Base-by-base conservation (phyloP, 495 filamentous ascomycete species). In the Aspergillus saccharolyticus region DNA sequence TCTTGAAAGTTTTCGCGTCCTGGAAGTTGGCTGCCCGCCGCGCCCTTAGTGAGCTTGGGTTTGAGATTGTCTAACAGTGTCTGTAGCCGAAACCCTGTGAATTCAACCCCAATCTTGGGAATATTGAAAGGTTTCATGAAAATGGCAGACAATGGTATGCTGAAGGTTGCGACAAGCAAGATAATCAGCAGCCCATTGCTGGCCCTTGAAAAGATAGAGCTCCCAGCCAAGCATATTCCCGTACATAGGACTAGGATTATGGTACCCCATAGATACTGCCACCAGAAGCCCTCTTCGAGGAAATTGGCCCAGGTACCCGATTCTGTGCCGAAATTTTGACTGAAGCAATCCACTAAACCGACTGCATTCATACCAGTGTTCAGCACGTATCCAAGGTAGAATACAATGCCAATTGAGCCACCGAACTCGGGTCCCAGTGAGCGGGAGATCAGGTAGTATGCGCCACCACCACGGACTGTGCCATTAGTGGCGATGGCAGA, bases 331-430 rank as follows among this genome's bases (percentile, higher is more conserved):
- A 93, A 84, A 58, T 94, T 93, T 55, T 91, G 78, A 53, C 80
- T 85, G 44, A 96, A 72, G 62, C 90, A 94, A 67, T 94, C 88
- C 57, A 96, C 82, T 55, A 96, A 78, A 70, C 90, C 90, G 25
- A 94, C 89, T 14, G 91, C 85, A 64, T 96, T 96, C 80, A 96
- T 86, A 16, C 87, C 89, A 2, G 90, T 93, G 67, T 94, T 95
- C 66, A 96, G 82, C 1, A 89, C 87, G 59, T 87, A 86, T 16
- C 90, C 89, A 16, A 95, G 73, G 66, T 93, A 96, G 67, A 95
- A 93, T 9, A 96, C 85, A n/a, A 95, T 72, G 3, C 90, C 90
- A 51, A 96, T 96, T 4, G 87, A 89, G n/a, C 90, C 90, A 28
- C 90, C 90, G 66, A 96, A 96, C 61, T 96, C 90, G 14, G 90